phyloP scores from a whole-genome alignment of 108 stramenopile species.

The Skeletonema grethae region DNA sequence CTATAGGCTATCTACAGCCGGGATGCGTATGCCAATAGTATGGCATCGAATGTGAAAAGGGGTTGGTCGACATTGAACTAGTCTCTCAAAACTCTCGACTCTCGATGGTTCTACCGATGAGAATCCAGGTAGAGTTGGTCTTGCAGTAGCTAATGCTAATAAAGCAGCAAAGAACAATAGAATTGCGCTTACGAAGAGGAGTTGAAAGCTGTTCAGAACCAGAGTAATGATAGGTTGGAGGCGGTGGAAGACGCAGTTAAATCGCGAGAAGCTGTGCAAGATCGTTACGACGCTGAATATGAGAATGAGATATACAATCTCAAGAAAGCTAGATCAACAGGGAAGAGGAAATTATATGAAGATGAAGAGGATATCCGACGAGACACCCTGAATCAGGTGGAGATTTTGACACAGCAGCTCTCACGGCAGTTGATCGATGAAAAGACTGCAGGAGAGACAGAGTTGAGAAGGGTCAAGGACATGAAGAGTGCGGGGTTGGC shows the following conservation, averaged over 20 bases:
- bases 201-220: constrained; percentile 20
- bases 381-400: constrained; percentile 27
- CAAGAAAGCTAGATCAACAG: constrained; percentile 10
- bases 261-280: constrained; percentile 16
- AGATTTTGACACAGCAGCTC: constrained; percentile 21
- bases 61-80: no score
- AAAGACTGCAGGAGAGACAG: constrained; percentile 15
- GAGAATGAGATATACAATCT: constrained; percentile 26
- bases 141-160: constrained; percentile 19
- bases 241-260: constrained; percentile 14
- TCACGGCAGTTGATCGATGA: constrained; percentile 26
- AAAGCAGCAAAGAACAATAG: constrained; percentile 17
- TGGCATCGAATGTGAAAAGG: no score
- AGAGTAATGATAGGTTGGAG: constrained; percentile 11
- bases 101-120: no score
- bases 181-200: constrained; percentile 27
- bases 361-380: constrained; percentile 19
- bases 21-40: no score
- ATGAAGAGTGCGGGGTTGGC: constrained; percentile 23
- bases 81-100: no score
- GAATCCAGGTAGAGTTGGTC: no score
- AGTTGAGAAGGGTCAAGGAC: constrained; percentile 21
- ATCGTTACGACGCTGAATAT: constrained; percentile 34
- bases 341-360: constrained; percentile 17
- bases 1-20: no score